A percentile compares a stretch with the other conserved stretches of the same genome.
phyloP scores from a whole-genome alignment of 1,284 basidiomycete species.

The Rhodotorula sp. region DNA sequence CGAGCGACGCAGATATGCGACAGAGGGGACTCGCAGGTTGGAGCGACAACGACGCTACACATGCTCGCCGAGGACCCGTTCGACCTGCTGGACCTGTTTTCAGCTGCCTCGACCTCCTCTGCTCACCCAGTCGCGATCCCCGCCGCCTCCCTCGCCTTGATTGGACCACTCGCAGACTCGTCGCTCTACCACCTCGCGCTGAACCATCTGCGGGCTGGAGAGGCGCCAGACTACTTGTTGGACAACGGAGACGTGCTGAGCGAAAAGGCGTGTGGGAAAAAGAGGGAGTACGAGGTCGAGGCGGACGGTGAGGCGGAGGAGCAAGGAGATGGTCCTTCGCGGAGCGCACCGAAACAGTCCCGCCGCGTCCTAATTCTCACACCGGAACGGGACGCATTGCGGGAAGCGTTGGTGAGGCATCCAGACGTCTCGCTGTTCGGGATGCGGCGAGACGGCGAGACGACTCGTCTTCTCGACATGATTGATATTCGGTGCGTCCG shows the following conservation, averaged over 20 bases:
- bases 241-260: background rate
- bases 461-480: constrained; percentile 4
- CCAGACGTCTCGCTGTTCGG: constrained; percentile 24
- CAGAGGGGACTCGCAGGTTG: too few species aligned
- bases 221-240: too few species aligned
- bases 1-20: too few species aligned
- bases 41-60: too few species aligned
- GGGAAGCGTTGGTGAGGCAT: constrained; percentile 13
- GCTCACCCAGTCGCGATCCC: background rate
- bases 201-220: constrained; percentile 17
- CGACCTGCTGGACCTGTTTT: constrained; percentile 4
- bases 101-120: background rate
- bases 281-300: background rate
- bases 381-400: constrained; percentile 1
- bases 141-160: constrained; percentile 15
- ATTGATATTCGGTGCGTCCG: constrained; percentile 26
- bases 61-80: background rate
- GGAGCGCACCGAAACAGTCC: background rate
- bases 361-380: constrained; percentile 27
- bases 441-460: background rate
- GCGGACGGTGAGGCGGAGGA: background rate
- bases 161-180: constrained; percentile 19
- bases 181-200: constrained; percentile 26
- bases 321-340: background rate
- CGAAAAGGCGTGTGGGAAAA: constrained; percentile 13